Base-by-base conservation (phyloP, 495 filamentous ascomycete genomes). In the Acidiella bohemica region DNA sequence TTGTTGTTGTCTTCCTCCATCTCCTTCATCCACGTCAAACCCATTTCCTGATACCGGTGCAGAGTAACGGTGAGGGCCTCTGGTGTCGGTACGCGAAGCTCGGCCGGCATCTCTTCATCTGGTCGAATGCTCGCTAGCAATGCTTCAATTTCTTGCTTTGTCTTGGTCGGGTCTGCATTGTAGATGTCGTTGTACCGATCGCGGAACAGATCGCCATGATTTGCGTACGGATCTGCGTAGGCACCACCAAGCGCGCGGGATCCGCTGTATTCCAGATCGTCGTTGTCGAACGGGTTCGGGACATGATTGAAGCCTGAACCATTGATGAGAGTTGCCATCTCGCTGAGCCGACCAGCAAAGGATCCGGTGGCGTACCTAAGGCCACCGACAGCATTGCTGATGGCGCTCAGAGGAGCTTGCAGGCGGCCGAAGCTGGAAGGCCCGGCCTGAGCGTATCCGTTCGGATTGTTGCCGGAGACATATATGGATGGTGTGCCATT, bases 1-100 rank as follows among this genome's bases (percentile, higher is more conserved):
- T 80, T 84, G 42, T 80, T 81, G 3, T 62, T 67, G 11, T 78
- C 73, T 33, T 80, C 72, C 58, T 94, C 86, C 69, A 81, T 84
- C 5, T 73, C 67, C 50, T 76, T 80, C 66, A 93, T 71, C 86
- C 86, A 94, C 0, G 73, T 67, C 28, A 94, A 55, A 12, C 82
- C 86, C 12, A 93, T 55, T 43, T 84, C 82, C 55, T 94, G 86
- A 52, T 94, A 86, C 32, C 80, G 71, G 62, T 86, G 78, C 4
- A 94, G 62, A 1, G 67, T 63, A 34, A 73, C 76, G n/a, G 61
- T 71, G 55, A 94, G 71, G 3, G 70, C 78, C 16, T 68, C 65
- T 0, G 86, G 86, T 0, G 81, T 90, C 20, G 51, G 47, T 12
- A 58, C 51, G 4, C 59, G 59, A 2, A 47, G 27, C 13, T 60